Evolutionary conservation across 2,329 filamentous ascomycete genomes (phyloP), one percentile per base, ranked within the genome.

Genomic region (Beauveria bassiana): DNA sequence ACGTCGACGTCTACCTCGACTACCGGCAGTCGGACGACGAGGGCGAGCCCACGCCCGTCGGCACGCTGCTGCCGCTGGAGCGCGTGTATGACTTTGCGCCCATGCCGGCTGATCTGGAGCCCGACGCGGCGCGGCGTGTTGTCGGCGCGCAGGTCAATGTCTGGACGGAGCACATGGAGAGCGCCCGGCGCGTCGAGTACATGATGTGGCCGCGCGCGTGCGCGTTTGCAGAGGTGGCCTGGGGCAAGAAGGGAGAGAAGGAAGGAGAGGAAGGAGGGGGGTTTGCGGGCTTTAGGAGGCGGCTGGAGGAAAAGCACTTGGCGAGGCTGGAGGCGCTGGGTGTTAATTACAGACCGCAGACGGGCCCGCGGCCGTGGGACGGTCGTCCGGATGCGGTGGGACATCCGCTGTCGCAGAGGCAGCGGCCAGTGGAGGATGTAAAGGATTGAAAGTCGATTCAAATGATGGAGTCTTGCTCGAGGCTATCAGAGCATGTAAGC

Each of bases 151-250:
- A 65, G 59, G 63, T 64, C 9, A 65, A 65, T 42, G 47, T 65
- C 18, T 65, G 64, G 64, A 63, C 61, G n/a, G 64, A 65, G 42
- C 63, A 65, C 24, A 65, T 65, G 63, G 64, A 65, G 50, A 65
- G 42, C 45, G 63, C 63, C 1, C 61, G 63, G 10, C 47, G 64
- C 24, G 64, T 65, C 12, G 59, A 65, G 24, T 65, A 65, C 45
- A 65, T 65, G 63, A 56, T 55, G 4, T 65, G 24, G 24, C 62
- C 62, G 22, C 59, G 62, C 18, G 54, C 59, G 14, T 64, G 64
- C 28, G 64, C 64, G 5, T 65, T 65, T 28, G 57, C 64, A 4
- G 64, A 65, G 56, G 62, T 65, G 2, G 62, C 61, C 3, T 65
- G 64, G 64, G 64, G 64, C 22, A 65, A 64, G 54, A 6, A 54